Evolutionary conservation across 177 flowering plant species (phyloP), one percentile per base, ranked within the genome.

Genomic region (Vitis hybrid): DNA sequence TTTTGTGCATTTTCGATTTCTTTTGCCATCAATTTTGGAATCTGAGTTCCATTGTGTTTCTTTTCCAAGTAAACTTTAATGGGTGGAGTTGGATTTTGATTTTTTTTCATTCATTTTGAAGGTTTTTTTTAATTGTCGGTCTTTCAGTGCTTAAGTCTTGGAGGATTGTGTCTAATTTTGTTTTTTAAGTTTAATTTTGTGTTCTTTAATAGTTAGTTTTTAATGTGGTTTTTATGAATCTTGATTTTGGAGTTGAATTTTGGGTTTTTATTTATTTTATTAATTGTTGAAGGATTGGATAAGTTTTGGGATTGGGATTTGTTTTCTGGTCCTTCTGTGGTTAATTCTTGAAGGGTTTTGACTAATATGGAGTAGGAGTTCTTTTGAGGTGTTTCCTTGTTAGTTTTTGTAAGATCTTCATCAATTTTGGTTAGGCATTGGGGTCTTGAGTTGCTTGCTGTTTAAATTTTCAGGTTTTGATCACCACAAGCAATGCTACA

Each of bases 401-500:
- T 48, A 17, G 32, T 59, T 55, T 2, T 66, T 12, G 13, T 52
- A 51, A 12, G 34, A 4, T 61, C n/a, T 30, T n/a, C 45, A 7
- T 60, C 11, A 32, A 12, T n/a, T 72, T 34, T 51, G 30, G 51
- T 58, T 66, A 49, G 7, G 54, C 34, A 60, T 23, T 14, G 61
- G 54, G 63, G 64, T 11, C 60, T 69, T 17, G 30, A 60, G 23
- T 52, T 56, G 61, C 7, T 60, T 74, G 34, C 48, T 65, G 61
- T 57, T 51, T 68, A 50, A 39, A 55, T 54, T 60, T 76, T 26
- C 77, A 90, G 97, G 98, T 91, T 73, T 74, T 79, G 75, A 84
- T 91, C 68, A 82, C 88, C 3, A 78, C 85, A 6, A 82, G 81
- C 69, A 70, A 82, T 75, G 90, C 88, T 57, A 84, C 92, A 0